Conservation (phyloP, 805 yeast species). For the Tetrapisispora nanseiensis region DNA sequence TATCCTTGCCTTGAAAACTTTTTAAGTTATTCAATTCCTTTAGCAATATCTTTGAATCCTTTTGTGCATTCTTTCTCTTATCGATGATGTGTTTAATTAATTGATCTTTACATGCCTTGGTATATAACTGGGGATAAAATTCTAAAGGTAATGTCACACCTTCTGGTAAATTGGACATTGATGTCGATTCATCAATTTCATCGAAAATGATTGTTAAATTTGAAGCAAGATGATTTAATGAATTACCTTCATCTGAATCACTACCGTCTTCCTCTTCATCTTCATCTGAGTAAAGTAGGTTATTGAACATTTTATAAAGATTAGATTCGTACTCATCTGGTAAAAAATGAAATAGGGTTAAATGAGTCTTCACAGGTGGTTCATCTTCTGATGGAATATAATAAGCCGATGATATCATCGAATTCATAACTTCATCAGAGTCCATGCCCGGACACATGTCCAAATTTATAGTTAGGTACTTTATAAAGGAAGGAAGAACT, state of each 20-base stretch:
- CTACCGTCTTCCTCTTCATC: slow-evolving; percentile 7
- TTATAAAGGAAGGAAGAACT: slow-evolving; percentile 22
- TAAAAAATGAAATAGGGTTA: slow-evolving; percentile 25
- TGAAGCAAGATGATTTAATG: slow-evolving; percentile 21
- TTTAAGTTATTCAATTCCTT: slow-evolving; percentile 19
- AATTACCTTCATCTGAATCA: slow-evolving; percentile 13
- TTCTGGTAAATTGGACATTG: slow-evolving; percentile 6
- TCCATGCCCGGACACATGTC: slow-evolving; percentile 12
- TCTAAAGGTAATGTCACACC: slow-evolving; percentile 27
- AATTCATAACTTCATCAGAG: slow-evolving; percentile 8
- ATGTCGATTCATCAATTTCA: slow-evolving; percentile 21
- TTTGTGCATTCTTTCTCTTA: slow-evolving; percentile 16
- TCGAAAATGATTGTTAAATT: slow-evolving; percentile 25
- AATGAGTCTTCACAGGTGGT: slow-evolving; percentile 15
- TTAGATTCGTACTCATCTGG: slow-evolving; percentile 28
- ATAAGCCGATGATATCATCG: slow-evolving; percentile 23
- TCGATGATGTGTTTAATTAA: slow-evolving; percentile 19
- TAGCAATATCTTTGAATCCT: slow-evolving; percentile 11
- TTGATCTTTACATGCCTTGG: slow-evolving; percentile 19
- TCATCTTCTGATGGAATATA: slow-evolving; percentile 15
- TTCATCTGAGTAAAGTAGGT: slow-evolving; percentile 22
- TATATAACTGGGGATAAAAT: slow-evolving; percentile 29
- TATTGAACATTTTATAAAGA: slow-evolving; percentile 28
- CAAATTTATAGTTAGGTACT: slow-evolving; percentile 10
- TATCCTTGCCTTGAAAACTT: slow-evolving; percentile 27